Base-by-base conservation (phyloP, 139 green algal species). In the Parachlorella kessleri region DNA sequence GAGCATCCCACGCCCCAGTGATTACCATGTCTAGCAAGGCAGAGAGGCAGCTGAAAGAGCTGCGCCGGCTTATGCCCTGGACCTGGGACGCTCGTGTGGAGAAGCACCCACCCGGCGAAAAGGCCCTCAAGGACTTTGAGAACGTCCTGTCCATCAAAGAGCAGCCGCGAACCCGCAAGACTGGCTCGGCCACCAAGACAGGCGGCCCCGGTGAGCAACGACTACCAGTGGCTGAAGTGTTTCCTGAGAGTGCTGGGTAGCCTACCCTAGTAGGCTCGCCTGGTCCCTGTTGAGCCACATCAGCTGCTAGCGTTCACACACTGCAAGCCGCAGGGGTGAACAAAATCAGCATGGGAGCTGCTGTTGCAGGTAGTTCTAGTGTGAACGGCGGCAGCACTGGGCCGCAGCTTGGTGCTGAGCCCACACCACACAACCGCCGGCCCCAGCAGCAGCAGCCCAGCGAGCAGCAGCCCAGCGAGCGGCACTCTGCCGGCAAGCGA, bases 101-200 rank as follows among this genome's bases (percentile, higher is more conserved):
- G 36, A 80, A 90, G 53, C 85, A 90, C 55, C 85, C 85, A 4
- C 79, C 85, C 23, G 83, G 85, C 0, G 72, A 88, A 38, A 86
- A 88, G 35, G 72, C 83, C 18, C 87, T 90, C 79, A 71, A 85
- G 4, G 85, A 89, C 54, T 90, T 90, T 70, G 72, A 83, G 40
- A 74, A 86, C 33, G 83, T 87, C 37, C 32, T 87, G 1, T 78
- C 26, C n/a, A 82, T 77, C 39, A 35, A 81, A 23, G 18, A 68
- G 28, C 63, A 68, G 24, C 23, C 63, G 21, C n/a, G 42, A 65
- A 70, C 66, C 9, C 21, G 33, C 55, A 59, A 37, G 1, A 33
- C 71, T 21, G 24, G 24, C 42, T 55, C 74, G 2, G 74, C 40
- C 6, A 40, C 9, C 64, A 37, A 59, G 21, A 39, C 39, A 24